Evolutionary conservation across 495 filamentous ascomycete species (phyloP).

Genomic region (Rostrohypoxylon terebratum): DNA sequence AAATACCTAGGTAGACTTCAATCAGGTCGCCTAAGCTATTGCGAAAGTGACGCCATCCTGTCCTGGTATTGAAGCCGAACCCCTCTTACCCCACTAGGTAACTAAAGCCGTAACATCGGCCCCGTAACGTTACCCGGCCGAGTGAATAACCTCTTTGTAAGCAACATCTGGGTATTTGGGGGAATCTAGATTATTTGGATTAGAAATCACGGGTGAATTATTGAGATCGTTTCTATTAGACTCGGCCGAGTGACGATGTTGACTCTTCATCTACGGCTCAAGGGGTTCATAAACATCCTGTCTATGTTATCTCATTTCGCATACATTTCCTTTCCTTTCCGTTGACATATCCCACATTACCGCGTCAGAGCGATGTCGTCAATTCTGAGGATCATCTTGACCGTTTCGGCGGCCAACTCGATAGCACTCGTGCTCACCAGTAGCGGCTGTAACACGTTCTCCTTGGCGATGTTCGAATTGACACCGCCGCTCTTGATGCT

Average conservation of each 20-base stretch:
- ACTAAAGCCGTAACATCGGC: constrained; percentile 23
- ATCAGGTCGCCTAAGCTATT: constrained; percentile 15
- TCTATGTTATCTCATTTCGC: constrained; percentile 36
- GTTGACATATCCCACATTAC: constrained; percentile 33
- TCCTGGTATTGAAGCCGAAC: constrained; percentile 22
- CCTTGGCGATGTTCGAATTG: constrained; percentile 92
- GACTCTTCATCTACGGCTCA: background rate
- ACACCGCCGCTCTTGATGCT: constrained; percentile 98
- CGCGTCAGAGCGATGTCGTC: constrained; percentile 82
- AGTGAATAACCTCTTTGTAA: constrained; percentile 4
- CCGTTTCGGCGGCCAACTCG: constrained; percentile 95
- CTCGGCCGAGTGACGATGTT: constrained; percentile 31
- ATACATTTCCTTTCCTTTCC: constrained; percentile 38
- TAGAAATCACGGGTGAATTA: background rate
- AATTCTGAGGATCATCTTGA: constrained; percentile 98
- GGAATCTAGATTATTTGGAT: background rate
- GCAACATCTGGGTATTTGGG: background rate
- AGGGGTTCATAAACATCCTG: constrained; percentile 26
- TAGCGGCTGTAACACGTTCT: constrained; percentile 96
- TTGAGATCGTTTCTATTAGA: constrained; percentile 20
- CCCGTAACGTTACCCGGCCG: constrained; percentile 8
- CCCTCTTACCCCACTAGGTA: constrained; percentile 32
- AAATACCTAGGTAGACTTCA: background rate
- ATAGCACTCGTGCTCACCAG: constrained; percentile 97
- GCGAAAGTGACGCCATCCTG: constrained; percentile 32